Evolutionary conservation across 2,329 filamentous ascomycete genomes (phyloP).

Genomic region (Pestalotiopsis sp.): DNA sequence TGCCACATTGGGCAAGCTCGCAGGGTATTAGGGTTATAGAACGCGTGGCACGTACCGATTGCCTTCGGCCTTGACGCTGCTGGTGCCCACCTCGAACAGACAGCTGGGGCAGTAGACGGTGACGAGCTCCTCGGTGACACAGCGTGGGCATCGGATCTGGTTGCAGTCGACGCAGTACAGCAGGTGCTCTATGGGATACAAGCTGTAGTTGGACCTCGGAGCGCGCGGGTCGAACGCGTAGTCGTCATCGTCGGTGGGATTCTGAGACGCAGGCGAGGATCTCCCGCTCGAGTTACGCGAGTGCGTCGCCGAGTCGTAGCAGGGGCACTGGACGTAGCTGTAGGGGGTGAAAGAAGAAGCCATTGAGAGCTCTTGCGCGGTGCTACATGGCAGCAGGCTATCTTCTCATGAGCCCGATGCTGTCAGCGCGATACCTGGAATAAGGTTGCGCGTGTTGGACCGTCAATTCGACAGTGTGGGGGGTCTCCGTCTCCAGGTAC

Average conservation of each 20-base stretch:
- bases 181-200: constrained; percentile 91
- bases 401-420: neutral
- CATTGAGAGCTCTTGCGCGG: constrained; percentile 40
- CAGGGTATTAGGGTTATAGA: constrained; percentile 1
- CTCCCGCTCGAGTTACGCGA: constrained; percentile 31
- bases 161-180: constrained; percentile 98
- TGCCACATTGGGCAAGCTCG: constrained; percentile 1
- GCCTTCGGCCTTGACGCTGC: constrained; percentile 86
- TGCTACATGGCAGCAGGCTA: constrained; percentile 13
- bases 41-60: constrained; percentile 66
- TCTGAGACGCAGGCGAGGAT: constrained; percentile 19
- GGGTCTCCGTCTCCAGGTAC: neutral
- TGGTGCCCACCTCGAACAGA: constrained; percentile 93
- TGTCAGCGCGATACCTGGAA: neutral
- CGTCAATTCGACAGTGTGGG: neutral
- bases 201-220: constrained; percentile 82
- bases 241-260: constrained; percentile 53
- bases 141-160: constrained; percentile 90
- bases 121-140: constrained; percentile 88
- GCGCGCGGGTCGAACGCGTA: constrained; percentile 83
- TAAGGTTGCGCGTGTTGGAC: neutral
- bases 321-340: constrained; percentile 68
- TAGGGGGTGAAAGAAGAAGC: constrained; percentile 51
- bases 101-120: constrained; percentile 96
- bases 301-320: constrained; percentile 32